These are phyloP conservation scores for Xylaria telfairii DNA, from an alignment of 495 filamentous ascomycete genomes.

Conservation along the genomic window DNA sequence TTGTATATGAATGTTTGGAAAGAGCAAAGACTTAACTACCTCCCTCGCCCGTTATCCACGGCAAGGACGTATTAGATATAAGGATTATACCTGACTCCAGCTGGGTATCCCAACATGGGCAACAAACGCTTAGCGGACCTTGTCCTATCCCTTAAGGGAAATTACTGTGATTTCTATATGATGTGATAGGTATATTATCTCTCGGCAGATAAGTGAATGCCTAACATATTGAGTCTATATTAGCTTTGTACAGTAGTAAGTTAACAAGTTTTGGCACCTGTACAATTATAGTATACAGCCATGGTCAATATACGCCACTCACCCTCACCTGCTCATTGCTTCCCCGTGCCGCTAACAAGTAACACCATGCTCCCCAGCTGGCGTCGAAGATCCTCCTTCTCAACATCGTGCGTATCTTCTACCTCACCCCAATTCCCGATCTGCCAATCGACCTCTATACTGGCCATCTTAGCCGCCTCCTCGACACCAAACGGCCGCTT, in stretches of 20 bases:
- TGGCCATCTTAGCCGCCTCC: slow-evolving; percentile 78
- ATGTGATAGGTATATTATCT: no score
- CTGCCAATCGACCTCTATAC: slow-evolving; percentile 89
- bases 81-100: no score
- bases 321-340: slow-evolving; percentile 14
- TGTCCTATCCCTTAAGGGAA: background rate
- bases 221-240: background rate
- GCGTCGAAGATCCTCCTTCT: slow-evolving; percentile 86
- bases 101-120: background rate
- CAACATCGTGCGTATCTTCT: slow-evolving; percentile 97
- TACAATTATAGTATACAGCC: background rate
- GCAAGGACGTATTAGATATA: no score
- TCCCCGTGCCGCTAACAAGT: slow-evolving; percentile 67
- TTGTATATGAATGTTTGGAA: no score
- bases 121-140: background rate
- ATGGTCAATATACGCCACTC: background rate
- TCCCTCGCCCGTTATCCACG: no score
- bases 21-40: no score
- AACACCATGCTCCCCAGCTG: slow-evolving; percentile 88
- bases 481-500: slow-evolving; percentile 61
- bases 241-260: slow-evolving; percentile 9
- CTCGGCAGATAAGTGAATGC: background rate
- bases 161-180: no score
- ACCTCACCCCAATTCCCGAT: slow-evolving; percentile 92
- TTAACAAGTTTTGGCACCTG: background rate